Conservation (phyloP, 129 eudicot genomes). For the Solidago caesia region DNA sequence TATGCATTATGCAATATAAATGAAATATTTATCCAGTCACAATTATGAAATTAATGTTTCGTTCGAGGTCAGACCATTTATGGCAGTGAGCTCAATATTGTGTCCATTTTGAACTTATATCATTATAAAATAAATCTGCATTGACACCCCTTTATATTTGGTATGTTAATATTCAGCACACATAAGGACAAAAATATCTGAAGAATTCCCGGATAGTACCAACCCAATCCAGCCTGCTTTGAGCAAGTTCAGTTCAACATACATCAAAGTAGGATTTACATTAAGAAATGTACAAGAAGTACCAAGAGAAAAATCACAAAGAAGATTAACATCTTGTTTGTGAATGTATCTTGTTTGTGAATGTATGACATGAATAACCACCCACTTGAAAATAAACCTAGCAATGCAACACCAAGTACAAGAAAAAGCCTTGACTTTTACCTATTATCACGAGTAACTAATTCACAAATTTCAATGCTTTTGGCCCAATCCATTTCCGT, state of each 20-base stretch:
- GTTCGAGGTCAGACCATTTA: background rate
- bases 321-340: conserved; percentile 9
- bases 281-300: background rate
- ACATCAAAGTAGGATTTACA: conserved; percentile 4
- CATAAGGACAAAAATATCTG: background rate
- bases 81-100: background rate
- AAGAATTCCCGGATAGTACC: background rate
- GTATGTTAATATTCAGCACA: background rate
- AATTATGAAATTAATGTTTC: background rate
- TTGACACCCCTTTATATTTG: background rate
- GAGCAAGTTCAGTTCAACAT: background rate
- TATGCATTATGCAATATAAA: background rate
- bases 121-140: background rate
- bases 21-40: background rate
- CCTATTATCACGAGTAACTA: conserved; percentile 83
- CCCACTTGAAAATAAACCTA: background rate
- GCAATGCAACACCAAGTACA: background rate
- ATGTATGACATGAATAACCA: conserved; percentile 7
- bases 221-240: background rate
- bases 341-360: background rate
- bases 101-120: background rate
- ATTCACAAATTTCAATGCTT: conserved; percentile 85
- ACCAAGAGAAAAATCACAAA: conserved; percentile 3
- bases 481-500: conserved; percentile 86
- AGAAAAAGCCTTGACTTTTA: conserved; percentile 22